phyloP scores from a whole-genome alignment of 352 stramenopile species.

The Phytophthora brassicae region DNA sequence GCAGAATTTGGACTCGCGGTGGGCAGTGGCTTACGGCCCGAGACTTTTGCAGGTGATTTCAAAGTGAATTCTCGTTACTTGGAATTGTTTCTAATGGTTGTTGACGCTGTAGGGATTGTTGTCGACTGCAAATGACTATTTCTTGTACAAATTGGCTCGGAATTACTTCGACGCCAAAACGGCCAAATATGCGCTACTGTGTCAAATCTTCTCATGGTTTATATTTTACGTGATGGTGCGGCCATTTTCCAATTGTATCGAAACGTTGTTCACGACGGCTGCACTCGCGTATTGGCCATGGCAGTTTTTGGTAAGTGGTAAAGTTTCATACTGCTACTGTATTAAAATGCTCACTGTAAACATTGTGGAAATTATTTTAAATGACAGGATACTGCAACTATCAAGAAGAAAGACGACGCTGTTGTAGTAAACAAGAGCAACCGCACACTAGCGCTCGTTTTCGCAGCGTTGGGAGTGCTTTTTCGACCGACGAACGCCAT shows the following conservation, averaged over 20 bases:
- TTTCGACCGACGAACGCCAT: conserved; percentile 82
- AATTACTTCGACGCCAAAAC: conserved; percentile 66
- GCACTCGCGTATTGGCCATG: conserved; percentile 81
- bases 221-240: conserved; percentile 86
- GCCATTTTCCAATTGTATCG: conserved; percentile 86
- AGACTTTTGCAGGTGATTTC: conserved; percentile 72
- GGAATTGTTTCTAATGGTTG: too few species aligned
- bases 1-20: conserved; percentile 79
- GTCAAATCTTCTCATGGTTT: conserved; percentile 84
- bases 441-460: conserved; percentile 44
- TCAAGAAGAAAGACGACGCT: conserved; percentile 43
- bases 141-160: conserved; percentile 63
- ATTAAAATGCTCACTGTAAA: neutral
- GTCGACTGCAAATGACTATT: conserved; percentile 71
- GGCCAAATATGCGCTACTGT: conserved; percentile 76
- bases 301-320: conserved; percentile 51
- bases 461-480: conserved; percentile 73
- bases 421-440: conserved; percentile 32
- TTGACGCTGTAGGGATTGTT: conserved; percentile 68
- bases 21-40: conserved; percentile 78
- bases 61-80: too few species aligned
- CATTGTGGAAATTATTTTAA: neutral
- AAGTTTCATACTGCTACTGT: neutral
- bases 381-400: conserved; percentile 21
- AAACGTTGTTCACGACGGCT: conserved; percentile 77